phyloP scores from a whole-genome alignment of 2,329 filamentous ascomycete species.

The Fusarium concolor region DNA sequence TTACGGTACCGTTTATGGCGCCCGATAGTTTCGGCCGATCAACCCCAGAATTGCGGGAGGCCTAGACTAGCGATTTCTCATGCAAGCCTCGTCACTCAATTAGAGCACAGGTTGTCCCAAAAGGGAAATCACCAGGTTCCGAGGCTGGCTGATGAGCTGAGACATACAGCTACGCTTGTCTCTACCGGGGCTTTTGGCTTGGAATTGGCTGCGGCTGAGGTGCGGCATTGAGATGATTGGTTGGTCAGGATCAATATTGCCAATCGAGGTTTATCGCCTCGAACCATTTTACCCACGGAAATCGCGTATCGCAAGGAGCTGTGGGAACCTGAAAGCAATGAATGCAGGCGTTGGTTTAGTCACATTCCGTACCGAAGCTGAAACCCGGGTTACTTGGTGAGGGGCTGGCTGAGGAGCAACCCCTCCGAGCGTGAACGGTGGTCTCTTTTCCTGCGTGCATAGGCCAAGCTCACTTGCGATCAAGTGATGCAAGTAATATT shows the following conservation, averaged over 20 bases:
- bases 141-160: constrained; percentile 21
- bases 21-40: constrained; percentile 21
- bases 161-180: neutral
- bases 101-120: neutral
- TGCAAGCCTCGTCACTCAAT: constrained; percentile 19
- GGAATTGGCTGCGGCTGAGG: neutral
- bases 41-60: constrained; percentile 19
- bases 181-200: neutral
- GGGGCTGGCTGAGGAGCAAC: neutral
- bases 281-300: neutral
- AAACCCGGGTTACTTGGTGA: neutral
- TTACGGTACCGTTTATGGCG: constrained; percentile 1
- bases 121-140: constrained; percentile 10
- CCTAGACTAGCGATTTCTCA: constrained; percentile 6
- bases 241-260: neutral
- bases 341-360: neutral
- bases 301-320: neutral
- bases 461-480: neutral
- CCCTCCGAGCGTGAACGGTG: no score
- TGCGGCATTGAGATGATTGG: neutral
- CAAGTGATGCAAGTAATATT: neutral
- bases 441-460: no score
- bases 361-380: neutral
- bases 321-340: neutral
- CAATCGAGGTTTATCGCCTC: neutral